A percentile compares a stretch with the other conserved stretches of the same genome.
phyloP scores from a whole-genome alignment of 805 yeast species.

The Candida pseudofarinosa region DNA sequence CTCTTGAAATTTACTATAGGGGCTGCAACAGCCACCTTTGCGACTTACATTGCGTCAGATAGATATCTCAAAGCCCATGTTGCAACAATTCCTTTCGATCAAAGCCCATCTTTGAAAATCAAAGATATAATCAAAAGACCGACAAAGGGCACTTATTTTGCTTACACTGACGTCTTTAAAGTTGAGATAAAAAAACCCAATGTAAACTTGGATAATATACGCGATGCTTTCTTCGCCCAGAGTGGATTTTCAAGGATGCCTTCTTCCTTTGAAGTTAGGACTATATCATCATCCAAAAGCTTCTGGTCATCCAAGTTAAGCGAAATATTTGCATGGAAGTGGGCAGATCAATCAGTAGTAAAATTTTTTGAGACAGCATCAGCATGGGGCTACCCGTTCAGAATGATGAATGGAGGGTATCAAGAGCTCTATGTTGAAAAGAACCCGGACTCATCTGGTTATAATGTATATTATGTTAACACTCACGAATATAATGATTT shows the following conservation, averaged over 20 bases:
- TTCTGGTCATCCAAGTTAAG: not conserved
- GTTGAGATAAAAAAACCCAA: not conserved
- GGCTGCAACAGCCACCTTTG: not conserved
- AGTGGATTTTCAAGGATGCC: not conserved
- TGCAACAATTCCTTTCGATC: not conserved
- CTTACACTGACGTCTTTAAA: not conserved
- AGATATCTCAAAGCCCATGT: not conserved
- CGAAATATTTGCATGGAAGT: slow-evolving; percentile 1
- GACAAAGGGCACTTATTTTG: not conserved
- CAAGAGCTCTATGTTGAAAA: slow-evolving; percentile 3
- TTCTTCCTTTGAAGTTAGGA: not conserved
- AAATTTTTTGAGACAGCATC: slow-evolving; percentile 1
- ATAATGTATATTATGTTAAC: slow-evolving; percentile 1
- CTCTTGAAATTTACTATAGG: not conserved
- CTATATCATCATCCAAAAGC: not conserved
- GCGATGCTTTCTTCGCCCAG: not conserved
- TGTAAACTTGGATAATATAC: not conserved
- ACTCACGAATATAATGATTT: slow-evolving; percentile 3
- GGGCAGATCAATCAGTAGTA: not conserved
- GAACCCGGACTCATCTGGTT: not conserved
- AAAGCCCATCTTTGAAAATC: not conserved
- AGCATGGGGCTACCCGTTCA: slow-evolving; percentile 3
- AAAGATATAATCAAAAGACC: not conserved
- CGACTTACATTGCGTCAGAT: not conserved
- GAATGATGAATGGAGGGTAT: slow-evolving; percentile 5